These are phyloP conservation scores for Magnusiomyces sp. DNA, from an alignment of 1,139 yeast genomes.

Conservation along the genomic window DNA sequence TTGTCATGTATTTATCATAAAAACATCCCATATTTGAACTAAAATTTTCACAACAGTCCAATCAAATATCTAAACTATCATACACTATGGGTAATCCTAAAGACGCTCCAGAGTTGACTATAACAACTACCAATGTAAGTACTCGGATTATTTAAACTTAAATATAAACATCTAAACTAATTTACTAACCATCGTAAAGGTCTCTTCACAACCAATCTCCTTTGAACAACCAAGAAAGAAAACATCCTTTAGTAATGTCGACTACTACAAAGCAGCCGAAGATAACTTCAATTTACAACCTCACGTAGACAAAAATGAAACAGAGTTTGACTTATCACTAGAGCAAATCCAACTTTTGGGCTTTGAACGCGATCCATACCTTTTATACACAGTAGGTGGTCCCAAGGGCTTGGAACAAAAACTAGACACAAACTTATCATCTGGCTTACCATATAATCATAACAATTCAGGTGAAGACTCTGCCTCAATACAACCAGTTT, in stretches of 20 bases:
- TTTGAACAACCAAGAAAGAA: background rate
- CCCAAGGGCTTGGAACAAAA: conserved; percentile 11
- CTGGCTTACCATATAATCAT: conserved; percentile 6
- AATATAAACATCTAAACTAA: too few relatives aligned
- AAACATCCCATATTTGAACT: too few relatives aligned
- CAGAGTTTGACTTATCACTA: conserved; percentile 18
- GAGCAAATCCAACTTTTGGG: conserved; percentile 31
- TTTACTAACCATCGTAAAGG: too few relatives aligned
- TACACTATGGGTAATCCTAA: too few relatives aligned
- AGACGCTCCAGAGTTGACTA: too few relatives aligned
- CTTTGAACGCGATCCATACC: conserved; percentile 36
- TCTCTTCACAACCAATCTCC: background rate
- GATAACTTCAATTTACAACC: background rate
- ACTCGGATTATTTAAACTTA: too few relatives aligned
- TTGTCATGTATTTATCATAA: too few relatives aligned
- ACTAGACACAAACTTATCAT: conserved; percentile 8
- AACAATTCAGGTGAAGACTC: conserved; percentile 2
- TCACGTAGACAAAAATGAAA: background rate
- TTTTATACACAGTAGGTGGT: conserved; percentile 30
- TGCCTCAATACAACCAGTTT: background rate
- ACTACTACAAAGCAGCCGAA: background rate
- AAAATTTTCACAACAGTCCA: too few relatives aligned
- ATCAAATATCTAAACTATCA: too few relatives aligned
- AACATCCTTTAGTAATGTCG: background rate
- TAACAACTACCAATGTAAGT: too few relatives aligned